These are phyloP conservation scores for Trichoderma afroharzianum DNA, from an alignment of 2,329 filamentous ascomycete genomes.

Conservation along the genomic window DNA sequence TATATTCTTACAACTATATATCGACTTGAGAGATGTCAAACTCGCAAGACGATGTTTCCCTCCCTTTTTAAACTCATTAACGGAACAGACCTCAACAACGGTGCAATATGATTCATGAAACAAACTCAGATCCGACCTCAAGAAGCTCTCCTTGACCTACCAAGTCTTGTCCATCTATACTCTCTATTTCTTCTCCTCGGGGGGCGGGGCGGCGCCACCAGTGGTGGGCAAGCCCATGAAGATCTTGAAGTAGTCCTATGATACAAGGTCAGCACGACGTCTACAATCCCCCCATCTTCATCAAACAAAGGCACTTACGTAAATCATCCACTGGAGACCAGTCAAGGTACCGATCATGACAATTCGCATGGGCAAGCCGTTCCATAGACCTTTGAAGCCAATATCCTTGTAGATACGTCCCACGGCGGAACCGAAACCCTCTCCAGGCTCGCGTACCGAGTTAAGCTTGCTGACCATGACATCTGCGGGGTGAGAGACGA, in stretches of 20 bases:
- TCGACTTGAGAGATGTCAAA: background rate
- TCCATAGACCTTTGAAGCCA: conserved; percentile 86
- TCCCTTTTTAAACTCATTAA: background rate
- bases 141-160: background rate
- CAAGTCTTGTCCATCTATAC: background rate
- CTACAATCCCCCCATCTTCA: background rate
- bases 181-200: conserved; percentile 43
- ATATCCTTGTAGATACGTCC: conserved; percentile 81
- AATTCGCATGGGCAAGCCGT: conserved; percentile 78
- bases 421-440: conserved; percentile 73
- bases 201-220: conserved; percentile 59
- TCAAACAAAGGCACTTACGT: conserved; percentile 50
- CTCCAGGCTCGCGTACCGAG: conserved; percentile 69
- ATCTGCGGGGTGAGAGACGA: conserved; percentile 76
- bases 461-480: conserved; percentile 95
- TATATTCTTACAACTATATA: background rate
- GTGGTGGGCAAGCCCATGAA: conserved; percentile 85
- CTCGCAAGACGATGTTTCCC: background rate
- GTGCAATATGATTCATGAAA: background rate
- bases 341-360: conserved; percentile 85
- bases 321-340: conserved; percentile 91
- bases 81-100: background rate
- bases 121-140: background rate
- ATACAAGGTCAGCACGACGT: conserved; percentile 21
- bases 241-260: conserved; percentile 79